Conservation (phyloP, 176 grass and related monocot species). For the Themeda triandra region DNA sequence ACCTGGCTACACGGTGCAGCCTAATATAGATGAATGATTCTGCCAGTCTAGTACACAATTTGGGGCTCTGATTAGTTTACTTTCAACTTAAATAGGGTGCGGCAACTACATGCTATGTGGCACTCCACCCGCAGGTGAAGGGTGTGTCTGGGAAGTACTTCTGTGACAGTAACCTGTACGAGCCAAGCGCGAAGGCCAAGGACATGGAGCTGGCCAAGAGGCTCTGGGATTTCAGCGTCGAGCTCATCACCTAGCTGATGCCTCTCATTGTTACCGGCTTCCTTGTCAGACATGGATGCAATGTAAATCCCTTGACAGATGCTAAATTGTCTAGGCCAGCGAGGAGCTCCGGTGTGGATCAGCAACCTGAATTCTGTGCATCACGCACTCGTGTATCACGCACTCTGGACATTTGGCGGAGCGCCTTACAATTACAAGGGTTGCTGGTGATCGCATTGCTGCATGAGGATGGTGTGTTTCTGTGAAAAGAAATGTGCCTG, state of each 20-base stretch:
- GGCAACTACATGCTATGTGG: slow-evolving; percentile 78
- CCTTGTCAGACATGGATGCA: not conserved
- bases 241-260: slow-evolving; percentile 44
- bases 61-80: not conserved
- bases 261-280: not conserved
- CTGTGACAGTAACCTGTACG: slow-evolving; percentile 60
- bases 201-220: slow-evolving; percentile 63
- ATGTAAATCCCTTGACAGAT: not conserved
- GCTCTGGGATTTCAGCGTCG: slow-evolving; percentile 78
- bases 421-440: not conserved
- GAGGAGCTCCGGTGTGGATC: not conserved
- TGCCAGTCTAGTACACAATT: not conserved
- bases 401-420: not conserved
- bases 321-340: not conserved
- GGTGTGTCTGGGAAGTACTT: slow-evolving; percentile 71
- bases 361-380: not conserved
- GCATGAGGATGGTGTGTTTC: not conserved
- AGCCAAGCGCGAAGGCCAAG: slow-evolving; percentile 59
- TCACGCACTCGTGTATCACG: too few relatives aligned
- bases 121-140: slow-evolving; percentile 63
- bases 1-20: not conserved
- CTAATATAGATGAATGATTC: not conserved
- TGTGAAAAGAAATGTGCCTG: not conserved
- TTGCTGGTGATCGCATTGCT: not conserved
- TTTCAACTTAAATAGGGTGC: slow-evolving; percentile 54